These are phyloP conservation scores for Cryphonectria radicalis DNA, from an alignment of 2,329 filamentous ascomycete genomes.

Conservation along the genomic window DNA sequence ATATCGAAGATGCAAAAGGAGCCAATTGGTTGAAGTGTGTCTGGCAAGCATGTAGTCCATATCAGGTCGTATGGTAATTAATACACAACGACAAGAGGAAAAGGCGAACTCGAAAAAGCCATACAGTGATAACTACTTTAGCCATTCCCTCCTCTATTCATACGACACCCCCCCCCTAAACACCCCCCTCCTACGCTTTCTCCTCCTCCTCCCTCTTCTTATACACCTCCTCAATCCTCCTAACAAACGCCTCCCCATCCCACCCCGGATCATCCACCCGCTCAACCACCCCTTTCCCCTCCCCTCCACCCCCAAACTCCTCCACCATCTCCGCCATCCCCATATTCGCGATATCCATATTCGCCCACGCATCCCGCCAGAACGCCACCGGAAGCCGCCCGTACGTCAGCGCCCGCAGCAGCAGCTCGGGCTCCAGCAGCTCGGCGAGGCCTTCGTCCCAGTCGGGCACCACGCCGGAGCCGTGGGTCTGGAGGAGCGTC, in stretches of 20 bases:
- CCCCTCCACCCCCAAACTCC: neutral
- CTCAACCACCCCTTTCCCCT: neutral
- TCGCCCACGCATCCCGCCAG: neutral
- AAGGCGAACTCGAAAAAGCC: too few species aligned
- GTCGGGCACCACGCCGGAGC: neutral
- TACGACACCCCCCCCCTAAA: too few species aligned
- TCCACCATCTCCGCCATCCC: neutral
- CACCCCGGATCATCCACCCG: slow-evolving; percentile 4
- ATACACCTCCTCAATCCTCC: neutral
- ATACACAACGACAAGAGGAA: neutral
- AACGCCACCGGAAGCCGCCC: neutral
- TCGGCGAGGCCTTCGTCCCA: neutral
- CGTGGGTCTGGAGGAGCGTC: neutral
- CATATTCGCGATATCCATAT: neutral
- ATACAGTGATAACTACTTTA: too few species aligned
- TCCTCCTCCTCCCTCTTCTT: neutral
- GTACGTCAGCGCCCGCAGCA: neutral
- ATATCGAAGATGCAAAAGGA: too few species aligned
- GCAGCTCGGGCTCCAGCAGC: neutral
- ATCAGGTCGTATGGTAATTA: too few species aligned
- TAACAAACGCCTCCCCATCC: neutral
- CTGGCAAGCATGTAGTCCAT: too few species aligned
- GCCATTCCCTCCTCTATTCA: too few species aligned
- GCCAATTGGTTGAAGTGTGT: too few species aligned
- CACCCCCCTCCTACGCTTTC: neutral